These are phyloP conservation scores for Spergularia marina DNA, from an alignment of 148 eudicot species.

Conservation along the genomic window DNA sequence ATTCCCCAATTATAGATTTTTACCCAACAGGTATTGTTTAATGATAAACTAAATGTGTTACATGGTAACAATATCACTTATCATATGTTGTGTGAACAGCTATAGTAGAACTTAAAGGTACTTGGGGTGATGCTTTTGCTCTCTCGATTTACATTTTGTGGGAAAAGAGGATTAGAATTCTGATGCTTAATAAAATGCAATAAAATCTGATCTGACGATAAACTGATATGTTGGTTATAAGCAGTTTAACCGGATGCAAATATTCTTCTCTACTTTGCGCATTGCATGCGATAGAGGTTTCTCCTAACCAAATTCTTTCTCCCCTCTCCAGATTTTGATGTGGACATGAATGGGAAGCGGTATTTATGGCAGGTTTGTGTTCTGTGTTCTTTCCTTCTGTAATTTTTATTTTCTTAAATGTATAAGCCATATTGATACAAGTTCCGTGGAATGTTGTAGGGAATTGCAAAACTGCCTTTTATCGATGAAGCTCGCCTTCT, in stretches of 20 bases:
- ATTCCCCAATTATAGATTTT: constrained; percentile 84
- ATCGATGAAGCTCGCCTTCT: constrained; percentile 92
- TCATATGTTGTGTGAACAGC: not conserved
- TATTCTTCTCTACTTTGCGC: not conserved
- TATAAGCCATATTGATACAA: constrained; percentile 8
- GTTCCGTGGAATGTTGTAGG: constrained; percentile 39
- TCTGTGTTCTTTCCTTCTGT: not conserved
- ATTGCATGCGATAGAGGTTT: not conserved
- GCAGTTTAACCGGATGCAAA: not conserved
- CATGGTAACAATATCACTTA: not conserved
- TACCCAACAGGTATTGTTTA: constrained; percentile 71
- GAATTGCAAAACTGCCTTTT: constrained; percentile 87
- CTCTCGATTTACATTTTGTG: not conserved
- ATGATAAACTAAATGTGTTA: not conserved
- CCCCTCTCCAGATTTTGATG: constrained; percentile 68
- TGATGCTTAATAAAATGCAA: not conserved
- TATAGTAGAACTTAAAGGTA: not conserved
- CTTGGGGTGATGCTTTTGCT: not conserved
- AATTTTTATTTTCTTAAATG: not conserved
- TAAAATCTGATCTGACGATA: not conserved
- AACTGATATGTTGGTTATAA: not conserved
- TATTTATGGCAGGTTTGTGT: constrained; percentile 83
- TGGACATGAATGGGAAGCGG: constrained; percentile 95
- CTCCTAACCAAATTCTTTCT: not conserved
- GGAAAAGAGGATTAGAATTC: not conserved